Conservation (phyloP, 2,329 filamentous ascomycete genomes). For the Colletotrichum lini region DNA sequence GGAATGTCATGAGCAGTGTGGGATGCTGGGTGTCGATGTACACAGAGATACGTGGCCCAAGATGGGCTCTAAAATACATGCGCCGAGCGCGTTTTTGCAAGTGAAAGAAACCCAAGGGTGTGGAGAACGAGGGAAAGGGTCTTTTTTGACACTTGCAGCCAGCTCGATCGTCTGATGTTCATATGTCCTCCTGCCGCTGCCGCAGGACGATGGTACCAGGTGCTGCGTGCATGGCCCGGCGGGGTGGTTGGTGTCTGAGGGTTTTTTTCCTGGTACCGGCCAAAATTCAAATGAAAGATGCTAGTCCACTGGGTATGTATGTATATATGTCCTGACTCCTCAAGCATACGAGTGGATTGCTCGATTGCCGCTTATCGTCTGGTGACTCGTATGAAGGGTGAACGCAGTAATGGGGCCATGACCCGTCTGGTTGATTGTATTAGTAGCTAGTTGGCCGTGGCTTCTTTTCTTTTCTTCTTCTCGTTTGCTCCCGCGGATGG, state of each 20-base stretch:
- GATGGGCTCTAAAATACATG: too few species aligned
- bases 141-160: slow-evolving; percentile 4
- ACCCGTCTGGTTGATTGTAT: background rate
- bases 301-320: too few species aligned
- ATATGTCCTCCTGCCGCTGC: slow-evolving; percentile 19
- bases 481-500: slow-evolving; percentile 28
- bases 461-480: slow-evolving; percentile 28
- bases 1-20: slow-evolving; percentile 2
- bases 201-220: slow-evolving; percentile 14
- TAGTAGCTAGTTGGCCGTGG: background rate
- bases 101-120: background rate
- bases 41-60: background rate
- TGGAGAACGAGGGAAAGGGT: slow-evolving; percentile 19
- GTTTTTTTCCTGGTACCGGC: background rate
- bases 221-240: slow-evolving; percentile 9
- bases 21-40: slow-evolving; percentile 13
- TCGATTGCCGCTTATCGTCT: background rate
- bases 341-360: background rate
- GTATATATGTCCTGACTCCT: background rate
- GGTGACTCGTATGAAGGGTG: background rate
- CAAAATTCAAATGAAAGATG: background rate
- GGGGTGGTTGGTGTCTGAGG: background rate
- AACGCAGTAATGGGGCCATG: background rate
- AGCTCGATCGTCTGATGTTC: slow-evolving; percentile 41
- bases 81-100: too few species aligned